Base-by-base conservation (phyloP, 176 grass and related monocot genomes). In the Oryza meridionalis region DNA sequence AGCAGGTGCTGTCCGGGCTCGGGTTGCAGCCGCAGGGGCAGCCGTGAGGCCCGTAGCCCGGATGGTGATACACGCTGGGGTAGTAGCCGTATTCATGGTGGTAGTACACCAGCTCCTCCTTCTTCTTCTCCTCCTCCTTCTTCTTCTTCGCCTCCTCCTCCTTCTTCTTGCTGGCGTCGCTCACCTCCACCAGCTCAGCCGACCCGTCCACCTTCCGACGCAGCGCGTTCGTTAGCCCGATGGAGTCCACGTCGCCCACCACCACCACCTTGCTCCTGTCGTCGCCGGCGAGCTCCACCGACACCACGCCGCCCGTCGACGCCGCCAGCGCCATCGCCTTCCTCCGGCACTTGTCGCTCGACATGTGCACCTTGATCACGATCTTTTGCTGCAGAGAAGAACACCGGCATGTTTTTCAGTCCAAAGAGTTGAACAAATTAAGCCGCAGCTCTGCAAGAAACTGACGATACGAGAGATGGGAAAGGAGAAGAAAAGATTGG, bases 271-370 rank as follows among this genome's bases (percentile, higher is more conserved):
- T 69, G 67, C 82, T 85, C 67, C 22, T 81, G 19, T 3, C 66
- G 2, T 86, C 75, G 13, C 87, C 92, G 27, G 62, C 49, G 10
- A 94, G 2, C 75, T 62, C 5, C 44, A 94, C 73, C 15, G 88
- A 88, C 24, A 84, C 32, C 7, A 95, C 90, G 16, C 90, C 89
- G 4, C 37, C 3, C 32, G 51, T 63, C 19, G 82, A 59, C 32
- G 82, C 91, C 70, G 58, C 94, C 81, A 94, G 55, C 37, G 66
- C 3, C 94, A 94, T 84, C 17, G 84, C 91, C 90, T 90, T 94
- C 29, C 73, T 65, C 12, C 89, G 85, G 68, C 91, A 90, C 80
- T 63, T 91, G 14, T 84, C 70, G 82, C 45, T 65, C 16, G 15
- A 0, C 87, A 94, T 94, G 17, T 53, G 8, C 66, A 94, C 85